Evolutionary conservation across 305 asterid species (phyloP).

Genomic region (Solanum hybrid): DNA sequence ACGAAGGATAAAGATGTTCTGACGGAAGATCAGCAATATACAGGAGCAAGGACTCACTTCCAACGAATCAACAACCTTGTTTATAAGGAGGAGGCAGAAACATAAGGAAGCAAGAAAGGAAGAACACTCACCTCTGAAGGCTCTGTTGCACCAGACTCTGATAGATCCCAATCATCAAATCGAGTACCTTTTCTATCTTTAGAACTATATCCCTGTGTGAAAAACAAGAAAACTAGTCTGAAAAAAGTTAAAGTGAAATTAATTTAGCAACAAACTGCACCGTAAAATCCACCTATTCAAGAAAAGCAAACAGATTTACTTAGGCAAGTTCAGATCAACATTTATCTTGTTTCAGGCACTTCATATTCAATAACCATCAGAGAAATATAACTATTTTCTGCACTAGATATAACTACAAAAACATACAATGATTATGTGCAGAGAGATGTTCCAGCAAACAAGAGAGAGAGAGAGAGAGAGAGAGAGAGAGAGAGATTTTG

Average conservation of each 20-base stretch:
- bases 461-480: slow-evolving; percentile 3
- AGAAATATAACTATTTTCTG: background rate
- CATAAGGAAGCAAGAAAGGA: slow-evolving; percentile 12
- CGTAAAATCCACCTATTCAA: background rate
- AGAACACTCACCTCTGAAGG: slow-evolving; percentile 49
- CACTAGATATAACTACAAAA: background rate
- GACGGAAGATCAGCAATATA: background rate
- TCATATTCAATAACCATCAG: background rate
- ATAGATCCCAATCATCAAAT: slow-evolving; percentile 88
- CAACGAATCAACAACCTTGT: background rate
- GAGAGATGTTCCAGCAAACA: background rate
- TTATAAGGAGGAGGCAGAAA: background rate
- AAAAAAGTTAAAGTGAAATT: slow-evolving; percentile 1
- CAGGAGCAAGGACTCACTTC: background rate
- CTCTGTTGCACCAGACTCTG: slow-evolving; percentile 70
- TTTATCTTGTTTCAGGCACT: background rate
- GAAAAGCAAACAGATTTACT: background rate
- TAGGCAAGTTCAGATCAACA: background rate
- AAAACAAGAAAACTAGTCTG: slow-evolving; percentile 6
- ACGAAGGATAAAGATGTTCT: background rate
- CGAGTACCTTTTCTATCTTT: slow-evolving; percentile 55
- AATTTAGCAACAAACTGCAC: slow-evolving; percentile 6
- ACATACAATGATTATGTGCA: background rate
- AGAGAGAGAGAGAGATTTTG: background rate
- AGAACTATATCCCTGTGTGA: slow-evolving; percentile 80